These are phyloP conservation scores for Picea mariana DNA, from an alignment of 83 land plant species.

Conservation along the genomic window DNA sequence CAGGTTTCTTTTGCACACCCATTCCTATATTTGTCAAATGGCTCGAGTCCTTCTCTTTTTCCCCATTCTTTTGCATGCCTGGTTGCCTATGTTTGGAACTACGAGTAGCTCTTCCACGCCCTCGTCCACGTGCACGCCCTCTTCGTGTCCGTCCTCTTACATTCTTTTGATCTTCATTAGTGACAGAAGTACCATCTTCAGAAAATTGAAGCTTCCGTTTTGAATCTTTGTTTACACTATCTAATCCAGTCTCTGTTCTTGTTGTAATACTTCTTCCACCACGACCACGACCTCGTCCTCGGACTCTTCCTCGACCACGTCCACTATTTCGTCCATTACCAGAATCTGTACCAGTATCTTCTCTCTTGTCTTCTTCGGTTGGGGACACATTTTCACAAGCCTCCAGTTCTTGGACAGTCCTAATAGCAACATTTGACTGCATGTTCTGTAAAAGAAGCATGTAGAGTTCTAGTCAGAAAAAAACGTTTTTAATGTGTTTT, in stretches of 20 bases:
- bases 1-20: background rate
- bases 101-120: constrained; percentile 37
- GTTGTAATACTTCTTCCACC: constrained; percentile 16
- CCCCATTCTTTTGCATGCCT: constrained; percentile 6
- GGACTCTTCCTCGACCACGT: constrained; percentile 42
- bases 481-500: background rate
- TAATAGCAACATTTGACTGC: constrained; percentile 27
- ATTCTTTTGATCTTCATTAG: constrained; percentile 13
- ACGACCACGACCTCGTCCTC: constrained; percentile 38
- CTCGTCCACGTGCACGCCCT: constrained; percentile 26
- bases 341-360: constrained; percentile 25
- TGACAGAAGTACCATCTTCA: constrained; percentile 13
- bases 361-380: constrained; percentile 15
- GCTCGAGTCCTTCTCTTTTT: background rate
- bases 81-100: constrained; percentile 36
- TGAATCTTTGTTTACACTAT: constrained; percentile 13
- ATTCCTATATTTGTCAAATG: background rate
- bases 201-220: constrained; percentile 20
- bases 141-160: constrained; percentile 27
- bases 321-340: constrained; percentile 20
- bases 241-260: constrained; percentile 15
- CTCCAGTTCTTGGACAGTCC: constrained; percentile 30
- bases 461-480: constrained; percentile 4
- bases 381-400: constrained; percentile 16
- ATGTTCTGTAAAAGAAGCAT: constrained; percentile 31